phyloP scores from a whole-genome alignment of 1,139 yeast genomes.

The Diutina rugosa region DNA sequence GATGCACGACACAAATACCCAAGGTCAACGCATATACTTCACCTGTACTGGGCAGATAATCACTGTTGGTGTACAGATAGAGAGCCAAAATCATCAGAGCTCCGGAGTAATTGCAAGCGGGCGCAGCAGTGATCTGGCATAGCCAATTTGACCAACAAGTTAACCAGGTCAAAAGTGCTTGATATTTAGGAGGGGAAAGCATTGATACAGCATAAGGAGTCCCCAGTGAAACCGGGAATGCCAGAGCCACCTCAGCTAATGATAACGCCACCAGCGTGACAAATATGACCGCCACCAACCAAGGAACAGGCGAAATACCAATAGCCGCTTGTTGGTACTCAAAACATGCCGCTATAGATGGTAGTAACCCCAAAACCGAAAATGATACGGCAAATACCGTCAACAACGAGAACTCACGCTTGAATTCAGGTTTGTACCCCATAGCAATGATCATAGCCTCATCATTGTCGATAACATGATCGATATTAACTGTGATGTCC shows the following conservation, averaged over 20 bases:
- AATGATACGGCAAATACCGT: constrained; percentile 59
- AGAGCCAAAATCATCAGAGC: constrained; percentile 51
- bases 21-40: constrained; percentile 39
- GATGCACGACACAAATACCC: constrained; percentile 39
- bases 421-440: constrained; percentile 66
- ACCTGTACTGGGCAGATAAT: constrained; percentile 32
- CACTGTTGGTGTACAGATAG: constrained; percentile 11
- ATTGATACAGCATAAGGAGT: constrained; percentile 38
- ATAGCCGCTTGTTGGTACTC: constrained; percentile 39
- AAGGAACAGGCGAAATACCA: constrained; percentile 43
- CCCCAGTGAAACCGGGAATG: constrained; percentile 37
- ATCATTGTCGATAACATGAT: constrained; percentile 35
- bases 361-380: constrained; percentile 59
- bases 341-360: constrained; percentile 52
- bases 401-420: constrained; percentile 52
- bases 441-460: constrained; percentile 49
- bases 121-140: constrained; percentile 45
- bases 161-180: constrained; percentile 44
- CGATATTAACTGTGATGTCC: constrained; percentile 27
- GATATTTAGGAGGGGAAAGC: constrained; percentile 39
- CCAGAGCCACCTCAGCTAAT: constrained; percentile 34
- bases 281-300: constrained; percentile 38
- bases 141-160: constrained; percentile 50
- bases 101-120: constrained; percentile 50
- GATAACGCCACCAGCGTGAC: constrained; percentile 38